Percentiles rank a stretch among this genome's conserved stretches.
phyloP scores from a whole-genome alignment of 192 early-diverging fungal genomes.

The Coemansia sp. region DNA sequence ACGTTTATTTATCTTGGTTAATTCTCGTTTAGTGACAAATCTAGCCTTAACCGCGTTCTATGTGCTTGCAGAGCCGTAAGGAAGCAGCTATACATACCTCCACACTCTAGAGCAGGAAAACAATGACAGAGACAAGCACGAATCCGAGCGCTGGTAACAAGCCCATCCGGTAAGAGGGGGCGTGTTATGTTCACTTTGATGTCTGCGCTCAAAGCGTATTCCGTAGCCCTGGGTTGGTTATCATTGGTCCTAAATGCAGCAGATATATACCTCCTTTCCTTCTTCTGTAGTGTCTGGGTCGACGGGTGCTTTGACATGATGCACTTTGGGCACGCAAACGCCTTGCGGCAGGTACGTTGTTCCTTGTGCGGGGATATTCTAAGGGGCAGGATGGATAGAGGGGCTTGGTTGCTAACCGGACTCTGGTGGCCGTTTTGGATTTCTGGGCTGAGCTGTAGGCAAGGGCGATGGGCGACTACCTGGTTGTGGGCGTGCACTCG shows the following conservation, averaged over 20 bases:
- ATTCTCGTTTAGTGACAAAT: no score
- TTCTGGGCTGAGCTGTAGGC: slow-evolving; percentile 59
- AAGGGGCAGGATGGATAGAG: no score
- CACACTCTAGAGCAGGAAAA: not conserved
- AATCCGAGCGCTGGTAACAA: slow-evolving; percentile 34
- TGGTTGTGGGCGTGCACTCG: slow-evolving; percentile 96
- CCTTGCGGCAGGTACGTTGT: slow-evolving; percentile 80
- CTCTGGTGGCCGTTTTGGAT: not conserved
- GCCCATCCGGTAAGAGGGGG: slow-evolving; percentile 46
- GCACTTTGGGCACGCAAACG: slow-evolving; percentile 97
- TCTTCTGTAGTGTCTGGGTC: slow-evolving; percentile 67
- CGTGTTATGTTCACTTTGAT: not conserved
- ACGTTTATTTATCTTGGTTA: no score
- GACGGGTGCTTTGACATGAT: slow-evolving; percentile 98
- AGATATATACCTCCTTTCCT: not conserved
- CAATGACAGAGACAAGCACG: slow-evolving; percentile 12
- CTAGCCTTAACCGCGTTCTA: no score
- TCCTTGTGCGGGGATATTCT: no score
- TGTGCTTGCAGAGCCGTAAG: not conserved
- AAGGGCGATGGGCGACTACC: slow-evolving; percentile 90
- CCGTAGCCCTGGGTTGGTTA: no score
- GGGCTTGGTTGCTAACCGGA: no score
- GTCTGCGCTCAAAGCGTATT: no score
- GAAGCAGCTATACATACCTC: not conserved
- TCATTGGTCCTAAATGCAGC: no score